Percentiles rank a stretch among this genome's conserved stretches.
phyloP scores from a whole-genome alignment of 148 eudicot genomes.

The Heliamphora exappendiculata region DNA sequence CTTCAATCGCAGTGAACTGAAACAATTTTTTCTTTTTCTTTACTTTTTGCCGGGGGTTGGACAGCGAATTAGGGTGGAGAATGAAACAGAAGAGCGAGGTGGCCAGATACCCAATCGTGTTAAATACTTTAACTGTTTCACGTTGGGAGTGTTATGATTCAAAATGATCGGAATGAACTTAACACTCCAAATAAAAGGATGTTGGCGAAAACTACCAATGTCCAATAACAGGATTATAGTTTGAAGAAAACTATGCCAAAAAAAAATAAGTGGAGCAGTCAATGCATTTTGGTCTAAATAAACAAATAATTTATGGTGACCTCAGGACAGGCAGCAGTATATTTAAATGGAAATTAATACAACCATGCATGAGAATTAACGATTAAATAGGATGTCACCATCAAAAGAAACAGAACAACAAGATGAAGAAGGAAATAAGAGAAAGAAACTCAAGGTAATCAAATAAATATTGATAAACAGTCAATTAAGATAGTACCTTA shows the following conservation, averaged over 20 bases:
- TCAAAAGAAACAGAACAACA: background rate
- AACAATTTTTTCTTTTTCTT: background rate
- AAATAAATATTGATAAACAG: background rate
- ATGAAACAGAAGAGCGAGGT: background rate
- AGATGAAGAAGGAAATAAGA: background rate
- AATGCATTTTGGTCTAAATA: background rate
- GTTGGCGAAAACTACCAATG: background rate
- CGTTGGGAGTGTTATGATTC: background rate
- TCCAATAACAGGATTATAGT: background rate
- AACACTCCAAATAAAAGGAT: background rate
- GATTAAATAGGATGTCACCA: background rate
- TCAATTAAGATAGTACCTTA: slow-evolving; percentile 18
- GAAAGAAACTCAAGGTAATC: background rate
- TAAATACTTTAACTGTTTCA: background rate
- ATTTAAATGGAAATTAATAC: background rate
- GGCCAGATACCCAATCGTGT: background rate
- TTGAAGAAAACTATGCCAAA: background rate
- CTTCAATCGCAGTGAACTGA: background rate
- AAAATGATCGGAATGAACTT: background rate
- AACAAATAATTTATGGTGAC: background rate
- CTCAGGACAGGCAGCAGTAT: background rate
- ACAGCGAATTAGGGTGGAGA: too few relatives aligned
- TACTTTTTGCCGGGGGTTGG: background rate
- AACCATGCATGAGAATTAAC: background rate
- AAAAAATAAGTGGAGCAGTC: background rate